These are phyloP conservation scores for Aphanomyces invadans DNA, from an alignment of 352 stramenopile genomes.

Conservation along the genomic window DNA sequence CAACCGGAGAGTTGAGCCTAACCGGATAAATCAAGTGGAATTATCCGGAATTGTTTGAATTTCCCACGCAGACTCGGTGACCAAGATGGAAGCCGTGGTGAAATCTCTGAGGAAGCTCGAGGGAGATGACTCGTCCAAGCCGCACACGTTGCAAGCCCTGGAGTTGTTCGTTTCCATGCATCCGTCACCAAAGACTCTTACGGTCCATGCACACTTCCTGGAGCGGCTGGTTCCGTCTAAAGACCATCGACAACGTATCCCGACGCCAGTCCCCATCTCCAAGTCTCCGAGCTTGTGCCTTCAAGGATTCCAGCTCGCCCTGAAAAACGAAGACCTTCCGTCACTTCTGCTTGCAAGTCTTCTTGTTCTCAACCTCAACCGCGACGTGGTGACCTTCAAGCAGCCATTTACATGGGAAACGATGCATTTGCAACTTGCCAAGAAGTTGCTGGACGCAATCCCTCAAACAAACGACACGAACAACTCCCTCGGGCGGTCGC, in stretches of 20 bases:
- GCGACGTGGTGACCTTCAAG: constrained; percentile 22
- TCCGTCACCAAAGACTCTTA: constrained; percentile 15
- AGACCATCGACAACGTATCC: background rate
- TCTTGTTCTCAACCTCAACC: constrained; percentile 23
- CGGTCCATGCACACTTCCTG: constrained; percentile 9
- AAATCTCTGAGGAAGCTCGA: constrained; percentile 13
- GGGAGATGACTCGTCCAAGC: constrained; percentile 1
- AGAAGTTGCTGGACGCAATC: constrained; percentile 15
- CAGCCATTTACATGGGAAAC: constrained; percentile 24
- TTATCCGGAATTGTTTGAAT: constrained; percentile 11
- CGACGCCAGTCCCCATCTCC: background rate
- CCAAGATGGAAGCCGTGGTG: constrained; percentile 18
- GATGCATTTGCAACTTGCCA: constrained; percentile 23
- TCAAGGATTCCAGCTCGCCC: constrained; percentile 21
- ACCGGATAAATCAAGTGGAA: constrained; percentile 4
- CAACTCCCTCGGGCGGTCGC: background rate
- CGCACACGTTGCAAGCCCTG: constrained; percentile 5
- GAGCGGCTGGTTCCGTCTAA: background rate
- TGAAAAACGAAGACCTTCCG: constrained; percentile 16
- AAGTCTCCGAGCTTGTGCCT: constrained; percentile 24
- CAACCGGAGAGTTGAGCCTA: background rate
- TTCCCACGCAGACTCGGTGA: background rate
- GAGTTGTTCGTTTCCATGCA: constrained; percentile 14
- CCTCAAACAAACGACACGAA: background rate
- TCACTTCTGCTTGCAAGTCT: constrained; percentile 18